phyloP scores from a whole-genome alignment of 2,329 filamentous ascomycete genomes.

The Rhytidhysteron rufulum region DNA sequence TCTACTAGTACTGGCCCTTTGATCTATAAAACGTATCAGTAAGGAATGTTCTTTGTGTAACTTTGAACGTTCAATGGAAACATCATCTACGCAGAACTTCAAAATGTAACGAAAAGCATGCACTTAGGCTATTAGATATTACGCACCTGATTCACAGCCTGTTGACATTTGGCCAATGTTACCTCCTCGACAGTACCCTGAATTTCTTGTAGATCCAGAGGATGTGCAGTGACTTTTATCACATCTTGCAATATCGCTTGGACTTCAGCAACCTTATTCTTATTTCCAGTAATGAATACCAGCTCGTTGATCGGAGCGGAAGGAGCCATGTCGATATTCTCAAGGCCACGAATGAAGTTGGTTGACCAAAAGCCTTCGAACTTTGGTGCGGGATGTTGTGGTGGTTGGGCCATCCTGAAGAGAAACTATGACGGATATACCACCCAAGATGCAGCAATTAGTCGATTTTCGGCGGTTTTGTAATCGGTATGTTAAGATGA shows the following conservation, averaged over 20 bases:
- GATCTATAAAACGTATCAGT: constrained; percentile 50
- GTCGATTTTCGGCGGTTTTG: background rate
- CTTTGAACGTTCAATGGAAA: no score
- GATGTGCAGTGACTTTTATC: constrained; percentile 69
- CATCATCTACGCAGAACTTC: background rate
- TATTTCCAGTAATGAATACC: constrained; percentile 96
- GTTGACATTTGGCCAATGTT: constrained; percentile 78
- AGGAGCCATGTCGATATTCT: constrained; percentile 8
- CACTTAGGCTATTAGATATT: background rate
- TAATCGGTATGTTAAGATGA: background rate
- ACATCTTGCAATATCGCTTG: constrained; percentile 72
- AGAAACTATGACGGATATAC: background rate
- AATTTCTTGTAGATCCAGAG: constrained; percentile 77
- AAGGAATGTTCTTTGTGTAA: no score
- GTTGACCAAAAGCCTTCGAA: background rate
- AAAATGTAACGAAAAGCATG: constrained; percentile 2
- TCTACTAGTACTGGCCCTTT: constrained; percentile 89
- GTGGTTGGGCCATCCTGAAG: constrained; percentile 4
- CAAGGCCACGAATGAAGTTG: constrained; percentile 3
- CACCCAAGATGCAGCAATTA: background rate
- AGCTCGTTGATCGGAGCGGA: constrained; percentile 46
- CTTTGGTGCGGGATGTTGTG: background rate
- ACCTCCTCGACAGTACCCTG: constrained; percentile 93
- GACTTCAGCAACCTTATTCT: constrained; percentile 80
- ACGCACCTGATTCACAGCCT: constrained; percentile 72